Conservation (phyloP, 1,139 yeast species). For the Candida buenavistaensis region DNA sequence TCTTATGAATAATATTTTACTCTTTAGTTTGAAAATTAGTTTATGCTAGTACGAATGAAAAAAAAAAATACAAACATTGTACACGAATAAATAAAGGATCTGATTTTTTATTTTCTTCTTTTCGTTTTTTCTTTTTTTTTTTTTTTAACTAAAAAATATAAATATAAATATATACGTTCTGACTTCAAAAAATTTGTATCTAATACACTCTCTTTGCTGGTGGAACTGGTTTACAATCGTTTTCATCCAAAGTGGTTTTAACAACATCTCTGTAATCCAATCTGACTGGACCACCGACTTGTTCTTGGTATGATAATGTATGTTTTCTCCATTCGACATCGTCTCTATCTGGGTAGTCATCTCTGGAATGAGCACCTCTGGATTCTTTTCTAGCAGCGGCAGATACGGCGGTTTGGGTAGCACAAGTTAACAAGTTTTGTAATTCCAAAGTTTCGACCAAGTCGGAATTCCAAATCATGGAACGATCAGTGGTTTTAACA, state of each 20-base stretch:
- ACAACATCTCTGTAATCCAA: conserved; percentile 89
- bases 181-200: background rate
- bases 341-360: conserved; percentile 94
- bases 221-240: conserved; percentile 93
- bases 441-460: conserved; percentile 94
- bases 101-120: no score
- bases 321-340: conserved; percentile 98
- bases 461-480: conserved; percentile 99
- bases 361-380: conserved; percentile 99
- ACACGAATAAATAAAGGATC: no score
- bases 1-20: no score
- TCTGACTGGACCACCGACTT: conserved; percentile 66
- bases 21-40: no score
- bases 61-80: no score
- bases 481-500: conserved; percentile 88
- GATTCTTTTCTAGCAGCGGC: conserved; percentile 97
- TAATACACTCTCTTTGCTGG: conserved; percentile 92
- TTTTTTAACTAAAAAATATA: background rate
- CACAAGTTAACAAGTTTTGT: conserved; percentile 96
- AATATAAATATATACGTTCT: background rate
- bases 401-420: conserved; percentile 90
- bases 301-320: conserved; percentile 86
- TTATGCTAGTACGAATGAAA: no score
- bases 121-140: no score
- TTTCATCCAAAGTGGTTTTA: conserved; percentile 80